Percentiles rank a stretch among this genome's conserved stretches.
Evolutionary conservation across 2,329 filamentous ascomycete genomes (phyloP).

Genomic region (Nectriaceae sp.): DNA sequence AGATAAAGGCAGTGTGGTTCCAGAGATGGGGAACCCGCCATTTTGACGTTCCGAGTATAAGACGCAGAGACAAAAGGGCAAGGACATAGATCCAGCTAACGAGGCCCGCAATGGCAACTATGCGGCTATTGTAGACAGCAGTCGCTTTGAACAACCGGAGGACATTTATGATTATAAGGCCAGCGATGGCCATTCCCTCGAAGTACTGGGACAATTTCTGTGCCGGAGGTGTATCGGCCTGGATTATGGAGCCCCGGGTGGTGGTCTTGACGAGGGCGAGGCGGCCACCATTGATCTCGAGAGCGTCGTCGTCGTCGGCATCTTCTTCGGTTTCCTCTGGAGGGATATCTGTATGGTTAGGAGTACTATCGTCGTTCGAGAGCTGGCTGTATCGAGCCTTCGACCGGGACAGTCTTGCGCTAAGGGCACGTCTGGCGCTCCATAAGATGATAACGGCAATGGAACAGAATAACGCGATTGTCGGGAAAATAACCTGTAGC

Average conservation of each 20-base stretch:
- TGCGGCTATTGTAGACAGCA: conserved; percentile 58
- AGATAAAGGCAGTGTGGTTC: conserved; percentile 90
- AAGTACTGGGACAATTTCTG: conserved; percentile 70
- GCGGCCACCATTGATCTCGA: conserved; percentile 59
- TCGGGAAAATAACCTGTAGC: conserved; percentile 72
- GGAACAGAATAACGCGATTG: conserved; percentile 70
- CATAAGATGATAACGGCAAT: conserved; percentile 65
- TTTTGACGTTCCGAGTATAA: conserved; percentile 66
- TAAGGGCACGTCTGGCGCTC: conserved; percentile 52
- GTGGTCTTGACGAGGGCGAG: conserved; percentile 61
- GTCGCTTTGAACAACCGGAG: conserved; percentile 61
- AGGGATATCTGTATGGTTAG: conserved; percentile 54
- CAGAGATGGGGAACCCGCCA: conserved; percentile 75
- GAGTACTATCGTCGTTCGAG: conserved; percentile 43
- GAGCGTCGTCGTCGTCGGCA: conserved; percentile 58
- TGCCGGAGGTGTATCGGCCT: conserved; percentile 74
- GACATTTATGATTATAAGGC: conserved; percentile 69
- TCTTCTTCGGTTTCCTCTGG: conserved; percentile 47
- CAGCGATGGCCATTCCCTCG: conserved; percentile 75
- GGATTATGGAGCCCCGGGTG: conserved; percentile 65
- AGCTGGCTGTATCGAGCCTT: conserved; percentile 58
- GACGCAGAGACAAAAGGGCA: conserved; percentile 69
- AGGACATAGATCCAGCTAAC: conserved; percentile 81
- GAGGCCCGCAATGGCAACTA: conserved; percentile 67
- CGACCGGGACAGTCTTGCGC: conserved; percentile 46